Conservation (phyloP, 2,329 filamentous ascomycete species). For the Fusarium sp. region DNA sequence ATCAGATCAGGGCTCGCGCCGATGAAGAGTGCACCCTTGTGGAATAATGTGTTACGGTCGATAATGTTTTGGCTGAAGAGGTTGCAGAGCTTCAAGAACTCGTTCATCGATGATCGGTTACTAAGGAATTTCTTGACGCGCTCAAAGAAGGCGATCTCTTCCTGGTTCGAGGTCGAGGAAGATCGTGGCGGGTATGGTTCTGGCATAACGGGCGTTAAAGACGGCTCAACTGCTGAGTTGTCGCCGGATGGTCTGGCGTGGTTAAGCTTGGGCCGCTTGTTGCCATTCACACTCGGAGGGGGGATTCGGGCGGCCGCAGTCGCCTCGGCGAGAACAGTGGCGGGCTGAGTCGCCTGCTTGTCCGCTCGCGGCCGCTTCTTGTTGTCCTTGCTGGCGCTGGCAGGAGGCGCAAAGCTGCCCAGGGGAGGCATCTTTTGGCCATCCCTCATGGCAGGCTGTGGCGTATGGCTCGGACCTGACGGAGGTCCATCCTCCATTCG, state of each 20-base stretch:
- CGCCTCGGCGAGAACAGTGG: conserved; percentile 61
- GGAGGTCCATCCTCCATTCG: conserved; percentile 71
- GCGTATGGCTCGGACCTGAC: conserved; percentile 66
- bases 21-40: conserved; percentile 88
- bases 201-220: conserved; percentile 88
- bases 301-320: conserved; percentile 55
- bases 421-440: conserved; percentile 90
- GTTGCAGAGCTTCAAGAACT: conserved; percentile 98
- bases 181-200: conserved; percentile 87
- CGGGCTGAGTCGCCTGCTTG: conserved; percentile 66
- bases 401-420: conserved; percentile 90
- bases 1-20: conserved; percentile 92
- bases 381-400: conserved; percentile 87
- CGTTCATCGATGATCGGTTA: conserved; percentile 92
- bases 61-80: conserved; percentile 95
- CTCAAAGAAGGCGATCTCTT: conserved; percentile 95
- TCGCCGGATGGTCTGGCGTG: conserved; percentile 76
- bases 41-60: conserved; percentile 85
- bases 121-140: conserved; percentile 96
- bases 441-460: conserved; percentile 70
- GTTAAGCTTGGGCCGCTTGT: conserved; percentile 81
- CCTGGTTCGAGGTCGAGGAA: conserved; percentile 80
- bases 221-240: conserved; percentile 82
- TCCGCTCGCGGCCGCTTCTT: conserved; percentile 86
- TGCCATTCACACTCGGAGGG: conserved; percentile 56